Conservation (phyloP, 2,329 filamentous ascomycete genomes). For the Aspergillus sp. region DNA sequence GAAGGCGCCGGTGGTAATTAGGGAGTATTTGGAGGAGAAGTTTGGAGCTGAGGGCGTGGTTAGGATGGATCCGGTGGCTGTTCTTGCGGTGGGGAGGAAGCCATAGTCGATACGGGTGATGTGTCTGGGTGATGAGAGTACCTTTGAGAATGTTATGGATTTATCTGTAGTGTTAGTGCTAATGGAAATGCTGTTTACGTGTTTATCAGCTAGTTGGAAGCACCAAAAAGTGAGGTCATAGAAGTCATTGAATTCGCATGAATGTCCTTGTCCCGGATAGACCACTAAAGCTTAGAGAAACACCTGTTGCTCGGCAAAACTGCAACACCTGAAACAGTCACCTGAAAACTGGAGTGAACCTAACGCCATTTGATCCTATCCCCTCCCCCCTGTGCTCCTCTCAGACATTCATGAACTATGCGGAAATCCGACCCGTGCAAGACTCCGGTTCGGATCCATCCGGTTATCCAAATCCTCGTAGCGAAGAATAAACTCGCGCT, state of each 20-base stretch:
- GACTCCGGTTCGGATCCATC: conserved; percentile 41
- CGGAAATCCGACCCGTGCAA: conserved; percentile 40
- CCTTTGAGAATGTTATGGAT: no score
- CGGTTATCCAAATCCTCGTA: conserved; percentile 54
- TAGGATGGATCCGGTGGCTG: conserved; percentile 29
- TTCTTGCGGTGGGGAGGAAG: conserved; percentile 36
- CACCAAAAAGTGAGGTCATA: conserved; percentile 14
- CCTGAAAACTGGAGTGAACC: conserved; percentile 32
- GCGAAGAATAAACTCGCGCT: conserved; percentile 52
- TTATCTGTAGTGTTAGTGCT: not conserved
- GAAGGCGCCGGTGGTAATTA: conserved; percentile 25
- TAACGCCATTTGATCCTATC: conserved; percentile 36
- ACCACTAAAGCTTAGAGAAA: conserved; percentile 31
- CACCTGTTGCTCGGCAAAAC: conserved; percentile 28
- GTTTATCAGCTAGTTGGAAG: not conserved
- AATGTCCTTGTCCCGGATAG: conserved; percentile 28
- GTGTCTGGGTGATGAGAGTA: no score
- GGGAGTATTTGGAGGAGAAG: conserved; percentile 26
- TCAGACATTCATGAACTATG: conserved; percentile 37
- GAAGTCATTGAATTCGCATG: conserved; percentile 29
- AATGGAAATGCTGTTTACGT: not conserved
- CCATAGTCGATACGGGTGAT: not conserved
- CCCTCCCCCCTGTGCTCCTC: conserved; percentile 14
- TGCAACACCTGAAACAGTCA: conserved; percentile 29
- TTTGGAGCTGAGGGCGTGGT: conserved; percentile 28